Conservation (phyloP, 352 stramenopile species). For the Pythium sukuiense region DNA sequence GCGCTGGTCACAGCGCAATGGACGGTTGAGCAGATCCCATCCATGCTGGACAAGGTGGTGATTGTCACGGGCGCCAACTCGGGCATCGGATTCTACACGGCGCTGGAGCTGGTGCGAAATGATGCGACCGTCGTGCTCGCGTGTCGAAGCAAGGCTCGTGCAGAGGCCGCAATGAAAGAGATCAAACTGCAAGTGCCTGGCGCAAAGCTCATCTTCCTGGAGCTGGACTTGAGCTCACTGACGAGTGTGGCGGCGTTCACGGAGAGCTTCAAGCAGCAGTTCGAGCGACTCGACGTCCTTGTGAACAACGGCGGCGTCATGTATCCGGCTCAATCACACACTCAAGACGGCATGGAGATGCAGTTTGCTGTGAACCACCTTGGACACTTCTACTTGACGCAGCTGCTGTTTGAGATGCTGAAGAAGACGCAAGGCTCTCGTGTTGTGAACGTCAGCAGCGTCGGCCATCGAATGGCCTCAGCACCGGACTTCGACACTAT, state of each 20-base stretch:
- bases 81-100: conserved; percentile 61
- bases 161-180: conserved; percentile 19
- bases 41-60: conserved; percentile 39
- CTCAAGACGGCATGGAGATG: conserved; percentile 44
- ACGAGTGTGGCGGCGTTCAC: conserved; percentile 47
- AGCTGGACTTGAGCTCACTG: conserved; percentile 45
- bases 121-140: conserved; percentile 62
- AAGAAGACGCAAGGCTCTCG: conserved; percentile 27
- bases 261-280: conserved; percentile 36
- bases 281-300: conserved; percentile 56
- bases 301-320: conserved; percentile 75
- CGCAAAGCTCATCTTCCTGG: conserved; percentile 30
- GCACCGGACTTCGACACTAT: conserved; percentile 25
- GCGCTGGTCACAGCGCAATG: conserved; percentile 20
- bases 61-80: conserved; percentile 70
- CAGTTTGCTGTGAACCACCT: conserved; percentile 80
- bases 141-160: conserved; percentile 37
- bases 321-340: conserved; percentile 33
- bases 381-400: conserved; percentile 69
- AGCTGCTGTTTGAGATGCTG: conserved; percentile 45
- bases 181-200: conserved; percentile 27
- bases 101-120: conserved; percentile 39
- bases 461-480: conserved; percentile 16
- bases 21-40: conserved; percentile 21
- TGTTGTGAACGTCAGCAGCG: conserved; percentile 49